phyloP scores from a whole-genome alignment of 2,329 filamentous ascomycete genomes.

The Fusarium burgessii region DNA sequence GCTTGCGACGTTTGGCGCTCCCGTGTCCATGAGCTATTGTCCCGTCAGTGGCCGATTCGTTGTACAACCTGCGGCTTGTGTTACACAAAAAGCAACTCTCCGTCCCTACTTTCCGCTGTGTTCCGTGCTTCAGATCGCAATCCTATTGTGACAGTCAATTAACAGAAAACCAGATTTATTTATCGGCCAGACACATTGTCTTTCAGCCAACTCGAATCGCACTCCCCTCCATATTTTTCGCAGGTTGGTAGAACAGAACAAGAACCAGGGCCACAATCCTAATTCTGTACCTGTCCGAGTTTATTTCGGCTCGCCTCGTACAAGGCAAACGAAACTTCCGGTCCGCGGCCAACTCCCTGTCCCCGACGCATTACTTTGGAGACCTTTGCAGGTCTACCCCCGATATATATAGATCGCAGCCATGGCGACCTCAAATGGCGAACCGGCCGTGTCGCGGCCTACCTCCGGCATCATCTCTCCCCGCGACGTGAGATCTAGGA shows the following conservation, averaged over 20 bases:
- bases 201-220: conserved; percentile 35
- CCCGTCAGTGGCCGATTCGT: conserved; percentile 28
- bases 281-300: conserved; percentile 33
- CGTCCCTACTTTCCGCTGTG: conserved; percentile 35
- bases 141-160: conserved; percentile 35
- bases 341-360: conserved; percentile 31
- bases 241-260: conserved; percentile 24
- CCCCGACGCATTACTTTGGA: conserved; percentile 31
- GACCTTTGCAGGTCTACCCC: conserved; percentile 41
- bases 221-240: conserved; percentile 13
- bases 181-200: conserved; percentile 18
- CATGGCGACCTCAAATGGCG: conserved; percentile 47
- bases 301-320: conserved; percentile 36
- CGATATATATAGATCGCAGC: conserved; percentile 41
- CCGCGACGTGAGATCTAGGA: conserved; percentile 59
- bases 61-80: conserved; percentile 38
- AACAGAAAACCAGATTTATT: conserved; percentile 43
- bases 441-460: conserved; percentile 50
- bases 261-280: conserved; percentile 28
- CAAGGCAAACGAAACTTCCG: conserved; percentile 32
- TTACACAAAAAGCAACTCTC: conserved; percentile 44
- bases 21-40: conserved; percentile 34
- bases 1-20: conserved; percentile 39
- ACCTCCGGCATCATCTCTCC: conserved; percentile 52
- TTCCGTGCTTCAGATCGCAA: conserved; percentile 29